Evolutionary conservation across 1,139 yeast genomes (phyloP).

Genomic region (Protomyces inundatus): DNA sequence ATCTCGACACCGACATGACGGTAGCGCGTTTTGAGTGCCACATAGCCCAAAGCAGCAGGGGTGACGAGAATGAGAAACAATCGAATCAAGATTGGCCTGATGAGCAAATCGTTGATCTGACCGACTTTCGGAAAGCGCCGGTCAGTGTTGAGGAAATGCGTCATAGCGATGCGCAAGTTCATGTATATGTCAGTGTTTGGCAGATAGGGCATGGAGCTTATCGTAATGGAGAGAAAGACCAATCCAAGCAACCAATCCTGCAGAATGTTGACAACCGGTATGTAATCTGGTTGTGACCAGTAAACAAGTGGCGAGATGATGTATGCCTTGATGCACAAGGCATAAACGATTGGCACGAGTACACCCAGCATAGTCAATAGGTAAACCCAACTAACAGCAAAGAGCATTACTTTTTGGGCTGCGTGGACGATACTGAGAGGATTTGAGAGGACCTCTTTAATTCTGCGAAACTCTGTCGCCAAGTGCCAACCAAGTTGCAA

Average conservation of each 20-base stretch:
- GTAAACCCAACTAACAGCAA: slow-evolving; percentile 4
- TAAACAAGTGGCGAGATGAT: slow-evolving; percentile 23
- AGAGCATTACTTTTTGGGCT: background rate
- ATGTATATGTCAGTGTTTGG: background rate
- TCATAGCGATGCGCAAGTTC: background rate
- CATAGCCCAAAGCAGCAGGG: slow-evolving; percentile 20
- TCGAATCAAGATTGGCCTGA: slow-evolving; percentile 9
- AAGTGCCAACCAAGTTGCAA: background rate
- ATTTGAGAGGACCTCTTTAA: background rate
- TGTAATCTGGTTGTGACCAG: slow-evolving; percentile 8
- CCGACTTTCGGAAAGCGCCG: slow-evolving; percentile 24
- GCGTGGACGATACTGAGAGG: background rate
- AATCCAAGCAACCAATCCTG: slow-evolving; percentile 27
- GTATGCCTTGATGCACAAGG: slow-evolving; percentile 10
- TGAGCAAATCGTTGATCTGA: slow-evolving; percentile 9
- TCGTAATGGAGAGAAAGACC: slow-evolving; percentile 17
- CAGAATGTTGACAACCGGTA: slow-evolving; percentile 18
- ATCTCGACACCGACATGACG: background rate
- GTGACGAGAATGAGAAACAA: slow-evolving; percentile 12
- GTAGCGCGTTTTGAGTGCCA: slow-evolving; percentile 6
- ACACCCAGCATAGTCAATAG: slow-evolving; percentile 3
- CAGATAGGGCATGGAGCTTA: slow-evolving; percentile 14
- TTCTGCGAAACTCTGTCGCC: background rate
- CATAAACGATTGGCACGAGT: background rate
- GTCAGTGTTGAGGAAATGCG: slow-evolving; percentile 6